These are phyloP conservation scores for Begonia fuchsioides DNA, from an alignment of 306 rosid species.

Conservation along the genomic window DNA sequence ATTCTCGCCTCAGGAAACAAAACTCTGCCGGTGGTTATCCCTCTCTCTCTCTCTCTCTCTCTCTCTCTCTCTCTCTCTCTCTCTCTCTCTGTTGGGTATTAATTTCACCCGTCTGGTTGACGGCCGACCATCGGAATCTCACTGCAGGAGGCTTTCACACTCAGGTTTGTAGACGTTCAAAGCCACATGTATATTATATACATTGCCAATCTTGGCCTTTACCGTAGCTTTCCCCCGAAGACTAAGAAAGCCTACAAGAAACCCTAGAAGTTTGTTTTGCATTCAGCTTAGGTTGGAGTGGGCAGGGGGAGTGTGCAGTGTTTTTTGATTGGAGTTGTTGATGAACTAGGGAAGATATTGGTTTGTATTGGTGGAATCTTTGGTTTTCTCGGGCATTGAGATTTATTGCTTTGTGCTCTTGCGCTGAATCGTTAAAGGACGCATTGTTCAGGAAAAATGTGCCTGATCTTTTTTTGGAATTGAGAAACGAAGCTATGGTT, in stretches of 20 bases:
- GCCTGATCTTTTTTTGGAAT: constrained; percentile 17
- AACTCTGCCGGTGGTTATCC: background rate
- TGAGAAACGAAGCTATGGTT: constrained; percentile 28
- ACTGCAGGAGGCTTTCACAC: constrained; percentile 32
- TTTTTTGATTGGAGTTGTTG: background rate
- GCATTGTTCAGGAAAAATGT: constrained; percentile 19
- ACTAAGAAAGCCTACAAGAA: constrained; percentile 16
- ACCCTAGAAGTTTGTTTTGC: constrained; percentile 21
- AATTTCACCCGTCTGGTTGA: constrained; percentile 18
- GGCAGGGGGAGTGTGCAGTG: constrained; percentile 12
- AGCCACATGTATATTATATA: constrained; percentile 19
- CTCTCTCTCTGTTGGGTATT: background rate
- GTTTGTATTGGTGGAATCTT: constrained; percentile 1
- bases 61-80: background rate
- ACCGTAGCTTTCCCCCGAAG: constrained; percentile 5
- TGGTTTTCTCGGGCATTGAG: constrained; percentile 12
- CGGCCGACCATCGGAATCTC: constrained; percentile 18
- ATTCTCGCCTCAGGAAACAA: background rate
- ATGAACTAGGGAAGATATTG: background rate
- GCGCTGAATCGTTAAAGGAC: constrained; percentile 8
- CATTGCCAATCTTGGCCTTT: background rate
- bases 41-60: background rate
- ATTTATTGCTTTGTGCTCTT: constrained; percentile 9
- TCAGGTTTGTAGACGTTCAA: constrained; percentile 22
- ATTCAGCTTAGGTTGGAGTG: constrained; percentile 8